These are phyloP conservation scores for Epichloe amarillans DNA, from an alignment of 2,329 filamentous ascomycete genomes.

Conservation along the genomic window DNA sequence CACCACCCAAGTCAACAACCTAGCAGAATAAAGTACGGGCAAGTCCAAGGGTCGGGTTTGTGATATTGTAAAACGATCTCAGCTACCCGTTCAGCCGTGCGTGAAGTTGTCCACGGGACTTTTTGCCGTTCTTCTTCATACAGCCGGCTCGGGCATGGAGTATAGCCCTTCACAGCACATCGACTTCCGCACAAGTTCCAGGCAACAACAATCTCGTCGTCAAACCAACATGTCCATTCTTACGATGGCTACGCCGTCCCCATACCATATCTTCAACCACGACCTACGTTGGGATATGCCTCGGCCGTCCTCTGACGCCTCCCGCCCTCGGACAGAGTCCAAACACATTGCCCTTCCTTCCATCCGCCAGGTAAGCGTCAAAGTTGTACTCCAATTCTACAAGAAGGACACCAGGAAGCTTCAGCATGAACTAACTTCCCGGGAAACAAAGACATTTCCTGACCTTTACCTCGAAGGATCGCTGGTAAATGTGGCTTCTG, in stretches of 20 bases:
- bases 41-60: background rate
- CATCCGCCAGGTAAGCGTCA: conserved; percentile 35
- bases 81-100: background rate
- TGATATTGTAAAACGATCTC: background rate
- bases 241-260: conserved; percentile 30
- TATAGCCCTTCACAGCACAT: conserved; percentile 22
- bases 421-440: background rate
- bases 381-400: background rate
- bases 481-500: background rate
- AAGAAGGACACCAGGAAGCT: background rate
- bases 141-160: conserved; percentile 23
- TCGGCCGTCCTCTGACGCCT: conserved; percentile 19
- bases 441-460: conserved; percentile 27
- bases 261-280: conserved; percentile 26
- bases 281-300: conserved; percentile 27
- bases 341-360: conserved; percentile 34
- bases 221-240: conserved; percentile 35
- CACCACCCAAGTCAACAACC: background rate
- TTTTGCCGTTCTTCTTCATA: background rate
- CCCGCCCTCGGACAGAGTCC: conserved; percentile 23
- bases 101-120: background rate
- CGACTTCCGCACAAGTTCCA: conserved; percentile 15
- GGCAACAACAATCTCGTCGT: conserved; percentile 12
- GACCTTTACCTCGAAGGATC: conserved; percentile 24
- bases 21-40: background rate